A percentile compares a stretch with the other conserved stretches of the same genome.
Evolutionary conservation across 2,329 filamentous ascomycete species (phyloP).

Genomic region (Fusarium sp.): DNA sequence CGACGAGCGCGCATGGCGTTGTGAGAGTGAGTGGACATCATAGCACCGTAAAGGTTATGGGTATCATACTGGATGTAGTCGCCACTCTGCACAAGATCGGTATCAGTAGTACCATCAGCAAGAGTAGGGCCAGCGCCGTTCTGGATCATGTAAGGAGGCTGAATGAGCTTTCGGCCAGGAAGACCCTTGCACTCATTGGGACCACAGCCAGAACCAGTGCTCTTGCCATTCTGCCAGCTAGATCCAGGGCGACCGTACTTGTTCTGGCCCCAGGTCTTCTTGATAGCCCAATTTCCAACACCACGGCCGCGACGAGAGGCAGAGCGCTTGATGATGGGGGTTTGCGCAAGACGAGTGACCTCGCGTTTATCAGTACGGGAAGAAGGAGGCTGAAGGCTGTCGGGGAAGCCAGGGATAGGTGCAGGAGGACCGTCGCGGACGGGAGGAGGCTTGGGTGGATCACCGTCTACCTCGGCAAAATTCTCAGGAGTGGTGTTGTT

Average conservation of each 20-base stretch:
- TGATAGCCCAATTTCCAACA: conserved; percentile 26
- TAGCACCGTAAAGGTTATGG: conserved; percentile 80
- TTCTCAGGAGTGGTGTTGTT: conserved; percentile 52
- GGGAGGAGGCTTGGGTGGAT: conserved; percentile 70
- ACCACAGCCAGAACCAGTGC: conserved; percentile 40
- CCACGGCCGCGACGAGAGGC: conserved; percentile 5
- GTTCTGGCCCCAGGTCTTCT: conserved; percentile 30
- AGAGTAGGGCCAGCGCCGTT: conserved; percentile 43
- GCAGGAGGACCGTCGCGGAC: conserved; percentile 59
- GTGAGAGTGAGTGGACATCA: conserved; percentile 76
- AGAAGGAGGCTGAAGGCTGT: conserved; percentile 38
- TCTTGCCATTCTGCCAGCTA: conserved; percentile 36
- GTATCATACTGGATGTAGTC: conserved; percentile 62
- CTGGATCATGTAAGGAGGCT: conserved; percentile 44
- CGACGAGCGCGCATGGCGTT: conserved; percentile 74
- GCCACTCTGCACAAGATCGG: conserved; percentile 39
- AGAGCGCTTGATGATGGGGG: neutral
- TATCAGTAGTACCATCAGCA: conserved; percentile 40
- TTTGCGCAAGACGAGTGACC: neutral
- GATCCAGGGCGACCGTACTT: conserved; percentile 7
- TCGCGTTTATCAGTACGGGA: conserved; percentile 4
- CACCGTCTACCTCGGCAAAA: conserved; percentile 54
- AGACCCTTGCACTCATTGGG: conserved; percentile 41
- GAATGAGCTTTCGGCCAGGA: conserved; percentile 40
- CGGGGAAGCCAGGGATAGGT: conserved; percentile 43